Conservation (phyloP, 371 early-diverging fungal species). For the Actinomortierella wolfii region DNA sequence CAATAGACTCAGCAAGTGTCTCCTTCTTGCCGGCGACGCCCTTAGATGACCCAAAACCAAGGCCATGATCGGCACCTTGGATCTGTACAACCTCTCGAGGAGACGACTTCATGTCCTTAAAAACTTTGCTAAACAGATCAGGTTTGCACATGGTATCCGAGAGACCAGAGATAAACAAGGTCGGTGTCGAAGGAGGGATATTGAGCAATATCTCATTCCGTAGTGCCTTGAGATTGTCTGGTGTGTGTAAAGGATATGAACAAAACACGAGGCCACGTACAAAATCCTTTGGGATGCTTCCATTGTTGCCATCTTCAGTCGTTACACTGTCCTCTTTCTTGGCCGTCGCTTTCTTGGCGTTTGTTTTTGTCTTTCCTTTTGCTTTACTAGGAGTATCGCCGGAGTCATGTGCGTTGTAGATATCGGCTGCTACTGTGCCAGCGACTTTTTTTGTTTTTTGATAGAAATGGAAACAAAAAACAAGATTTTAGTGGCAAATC, state of each 20-base stretch:
- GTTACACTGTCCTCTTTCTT: background rate
- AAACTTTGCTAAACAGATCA: conserved; percentile 21
- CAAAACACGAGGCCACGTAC: conserved; percentile 19
- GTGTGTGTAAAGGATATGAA: conserved; percentile 36
- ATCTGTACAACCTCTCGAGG: conserved; percentile 27
- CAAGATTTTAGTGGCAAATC: conserved; percentile 24
- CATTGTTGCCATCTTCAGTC: background rate
- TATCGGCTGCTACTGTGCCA: conserved; percentile 24
- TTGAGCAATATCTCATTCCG: conserved; percentile 36
- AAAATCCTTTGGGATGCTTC: conserved; percentile 8
- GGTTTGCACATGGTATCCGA: conserved; percentile 41
- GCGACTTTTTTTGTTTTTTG: conserved; percentile 12
- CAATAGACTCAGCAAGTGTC: conserved; percentile 12
- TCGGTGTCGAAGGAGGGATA: conserved; percentile 15
- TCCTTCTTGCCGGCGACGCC: conserved; percentile 23
- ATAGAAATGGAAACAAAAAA: background rate
- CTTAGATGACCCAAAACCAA: conserved; percentile 32
- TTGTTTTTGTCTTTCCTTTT: background rate
- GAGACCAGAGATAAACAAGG: conserved; percentile 32
- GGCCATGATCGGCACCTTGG: conserved; percentile 28
- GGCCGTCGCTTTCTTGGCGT: conserved; percentile 1
- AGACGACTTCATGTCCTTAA: conserved; percentile 25
- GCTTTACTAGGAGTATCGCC: background rate
- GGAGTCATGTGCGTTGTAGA: background rate
- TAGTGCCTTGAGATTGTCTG: conserved; percentile 28